Evolutionary conservation across 495 filamentous ascomycete species (phyloP), one percentile per base, ranked within the genome.

Genomic region (Trichocladium uniseriatum): DNA sequence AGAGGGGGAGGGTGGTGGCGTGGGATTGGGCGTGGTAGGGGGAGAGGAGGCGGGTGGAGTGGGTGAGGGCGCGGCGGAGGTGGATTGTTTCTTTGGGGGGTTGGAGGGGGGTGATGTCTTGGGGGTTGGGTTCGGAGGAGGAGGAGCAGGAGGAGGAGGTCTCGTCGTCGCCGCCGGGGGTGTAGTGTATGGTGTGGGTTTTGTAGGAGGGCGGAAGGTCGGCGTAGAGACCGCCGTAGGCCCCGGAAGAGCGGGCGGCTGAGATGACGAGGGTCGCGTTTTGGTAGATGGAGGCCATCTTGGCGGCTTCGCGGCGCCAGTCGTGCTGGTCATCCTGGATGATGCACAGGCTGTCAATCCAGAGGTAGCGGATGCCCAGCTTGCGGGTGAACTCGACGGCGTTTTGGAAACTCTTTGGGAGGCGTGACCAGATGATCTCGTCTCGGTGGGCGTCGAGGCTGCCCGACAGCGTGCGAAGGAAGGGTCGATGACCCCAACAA

Each of bases 281-380:
- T 6, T 51, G 45, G 19, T 39, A 56, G 13, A 56, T 45, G 9
- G 43, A 43, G 3, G 38, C 49, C 53, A 56, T 56, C 18, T 16
- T 24, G 14, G 43, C 36, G 5, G 53, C 53, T 31, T 56, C 53
- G 24, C 28, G 20, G 8, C 43, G 37, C 53, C 53, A 56, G 3
- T 56, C 53, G 14, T 29, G 11, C 13, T 31, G 19, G 34, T 65
- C 54, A 29, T 69, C 66, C 54, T 69, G 63, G 6, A 69, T 43
- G 22, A 68, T 69, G 40, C 65, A 67, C 15, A 70, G 45, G 10
- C 48, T 49, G 37, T 68, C 68, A 11, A 68, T 60, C 68, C 68
- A 71, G 8, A 71, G 52, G 36, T 67, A 71, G 13, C 50, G 49
- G n/a, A 60, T 24, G 13, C 61, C 60, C 0, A 69, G 45, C 4